Base-by-base conservation (phyloP, 805 yeast genomes). In the Kurtzmaniella cleridarum region DNA sequence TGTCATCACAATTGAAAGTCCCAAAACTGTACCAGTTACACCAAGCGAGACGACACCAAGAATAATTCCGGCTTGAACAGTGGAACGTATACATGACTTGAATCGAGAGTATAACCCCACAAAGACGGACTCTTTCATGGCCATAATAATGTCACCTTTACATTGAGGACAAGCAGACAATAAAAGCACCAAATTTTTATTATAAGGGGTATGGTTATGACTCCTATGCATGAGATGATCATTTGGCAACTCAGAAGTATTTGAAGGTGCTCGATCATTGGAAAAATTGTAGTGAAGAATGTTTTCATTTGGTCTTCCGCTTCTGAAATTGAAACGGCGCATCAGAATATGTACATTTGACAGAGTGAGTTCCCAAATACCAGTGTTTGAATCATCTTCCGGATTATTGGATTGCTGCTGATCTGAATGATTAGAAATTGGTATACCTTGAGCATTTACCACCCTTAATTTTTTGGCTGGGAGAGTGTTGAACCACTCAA, bases 261-360 rank as follows among this genome's bases (percentile, higher is more conserved):
- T 55, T 42, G 66, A 57, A 18, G 60, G 59, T 26, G 57, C 62
- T 34, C 57, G 62, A 20, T 51, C 55, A 39, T 71, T 74, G 5
- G 62, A 49, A 45, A 59, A 64, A 13, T 65, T 48, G 64, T 73
- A 17, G 64, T 62, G 32, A 79, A 54, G 30, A 76, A 70, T 32
- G 71, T 72, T 8, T 76, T 69, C 46, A 75, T 75, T 31, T 75
- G 66, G 36, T 74, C 65, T 31, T 65, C 75, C 43, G 82, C 73
- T 41, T 73, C 79, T 50, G 81, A 88, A 43, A 73, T n/a, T 11
- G 8, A 18, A 15, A 11, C 23, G 8, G 10, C 17, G 33, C 4
- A 15, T 11, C 12, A 18, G 13, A 16, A 11, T 30, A 11, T 5
- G 33, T 5, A 30, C 3, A 14, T 3, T 11, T 11, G 33, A 30